phyloP scores from a whole-genome alignment of 805 yeast species.

The Metschnikowia chrysomelidarum region DNA sequence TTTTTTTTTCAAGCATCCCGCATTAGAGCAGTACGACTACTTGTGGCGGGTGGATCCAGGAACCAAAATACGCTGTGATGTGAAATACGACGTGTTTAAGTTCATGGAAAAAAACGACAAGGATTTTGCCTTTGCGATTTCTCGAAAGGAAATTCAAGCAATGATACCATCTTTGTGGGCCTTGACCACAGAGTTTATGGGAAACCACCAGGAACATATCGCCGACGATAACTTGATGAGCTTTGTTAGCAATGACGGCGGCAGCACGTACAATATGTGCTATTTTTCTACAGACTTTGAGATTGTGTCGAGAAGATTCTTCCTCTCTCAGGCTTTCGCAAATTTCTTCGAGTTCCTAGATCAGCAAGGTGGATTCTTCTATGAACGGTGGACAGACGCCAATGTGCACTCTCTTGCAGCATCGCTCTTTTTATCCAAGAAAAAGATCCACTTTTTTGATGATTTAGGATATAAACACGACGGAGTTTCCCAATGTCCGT shows the following conservation, averaged over 20 bases:
- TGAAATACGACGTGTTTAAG: constrained; percentile 25
- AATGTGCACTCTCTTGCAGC: constrained; percentile 90
- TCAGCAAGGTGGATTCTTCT: constrained; percentile 71
- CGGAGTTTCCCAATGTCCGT: constrained; percentile 81
- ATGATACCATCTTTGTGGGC: constrained; percentile 25
- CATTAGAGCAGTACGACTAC: constrained; percentile 24
- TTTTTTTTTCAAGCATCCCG: constrained; percentile 20
- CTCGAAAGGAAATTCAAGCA: constrained; percentile 21
- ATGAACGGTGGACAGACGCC: constrained; percentile 94
- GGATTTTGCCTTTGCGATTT: constrained; percentile 25
- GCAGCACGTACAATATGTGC: constrained; percentile 74
- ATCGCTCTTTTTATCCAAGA: constrained; percentile 67
- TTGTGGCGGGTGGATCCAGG: constrained; percentile 29
- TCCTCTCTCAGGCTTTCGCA: constrained; percentile 69
- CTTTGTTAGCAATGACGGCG: constrained; percentile 67
- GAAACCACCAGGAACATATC: constrained; percentile 17
- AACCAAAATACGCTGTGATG: constrained; percentile 23
- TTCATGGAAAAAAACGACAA: constrained; percentile 23
- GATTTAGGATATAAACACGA: constrained; percentile 84
- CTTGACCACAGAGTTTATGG: constrained; percentile 20
- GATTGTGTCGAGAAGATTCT: constrained; percentile 69
- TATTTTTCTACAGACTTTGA: constrained; percentile 93
- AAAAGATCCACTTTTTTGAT: constrained; percentile 70
- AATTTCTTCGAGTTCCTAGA: constrained; percentile 69
- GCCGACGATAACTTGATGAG: constrained; percentile 46